Evolutionary conservation across 805 yeast species (phyloP), one percentile per base, ranked within the genome.

Genomic region (Barnettozyma salicaria): DNA sequence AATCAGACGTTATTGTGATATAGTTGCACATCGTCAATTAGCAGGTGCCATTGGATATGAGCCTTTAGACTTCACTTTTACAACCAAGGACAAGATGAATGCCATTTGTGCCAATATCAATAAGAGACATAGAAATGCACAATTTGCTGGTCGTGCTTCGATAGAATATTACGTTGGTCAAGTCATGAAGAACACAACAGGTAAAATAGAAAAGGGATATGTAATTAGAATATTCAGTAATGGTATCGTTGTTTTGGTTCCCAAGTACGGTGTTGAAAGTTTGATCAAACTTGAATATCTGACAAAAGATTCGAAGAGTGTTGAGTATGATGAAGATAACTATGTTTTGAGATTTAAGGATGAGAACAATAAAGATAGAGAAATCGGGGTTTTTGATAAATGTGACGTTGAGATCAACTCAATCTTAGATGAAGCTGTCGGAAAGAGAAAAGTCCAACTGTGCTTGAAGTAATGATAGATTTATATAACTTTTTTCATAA

Each of bases 21-120:
- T 92, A 41, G 94, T 92, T 36, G 98, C 95, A 0, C 99, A 92
- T 61, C 74, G 99, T 55, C 98, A 92, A 61, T 67, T 92, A 26
- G 97, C 98, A 0, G 97, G 95, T n/a, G 96, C 99, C 1, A 92
- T 92, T 41, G 95, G 85, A 1, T 92, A 90, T 58, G 98, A 92
- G 59, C 72, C 80, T 19, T 63, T 90, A 45, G 87, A 85, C 53
- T 68, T 80, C 42, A 71, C 77, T 32, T 96, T 90, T 53, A 74
- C 95, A 53, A 96, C 89, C 56, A 92, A 88, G 61, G 68, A 67
- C 53, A 87, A 86, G 65, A 85, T 92, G 89, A 97, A 90, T 47
- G 59, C 77, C 45, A 78, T 92, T 41, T 88, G 89, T 52, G 77
- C 78, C 49, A 92, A 92, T 56, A 89, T 92, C 56, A 92, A 92